Base-by-base conservation (phyloP, 169 alveolate genomes). In the Plasmodium gaboni region DNA sequence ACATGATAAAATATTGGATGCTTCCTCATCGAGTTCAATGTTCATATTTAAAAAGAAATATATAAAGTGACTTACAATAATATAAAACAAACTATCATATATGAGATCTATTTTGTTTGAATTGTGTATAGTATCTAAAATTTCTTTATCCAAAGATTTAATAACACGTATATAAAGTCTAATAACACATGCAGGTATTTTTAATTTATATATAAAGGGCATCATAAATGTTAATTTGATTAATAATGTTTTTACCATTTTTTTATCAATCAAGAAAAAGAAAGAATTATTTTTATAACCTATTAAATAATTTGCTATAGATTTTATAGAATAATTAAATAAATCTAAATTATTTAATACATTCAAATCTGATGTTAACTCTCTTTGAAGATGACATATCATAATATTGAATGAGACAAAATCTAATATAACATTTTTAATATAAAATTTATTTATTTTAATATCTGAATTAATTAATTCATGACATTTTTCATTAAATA, bases 401-500 rank as follows among this genome's bases (percentile, higher is more conserved):
- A 78, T 78, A 22, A 78, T 78, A 57, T 78, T 78, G 26, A 78
- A 78, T n/a, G 89, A 78, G 1, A 78, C 89, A 78, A 78, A 78
- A 78, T 78, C 89, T 42, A 78, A 59, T 51, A 78, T 78, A 22
- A 78, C 89, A 78, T 78, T 78, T 65, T 78, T 78, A 48, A 78
- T 69, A 65, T 50, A 59, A 26, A 78, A 51, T 28, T 78, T 65
- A 53, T 78, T 78, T 10, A 78, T 28, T 67, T 64, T 78, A 12
- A 78, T 78, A 64, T 78, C 76, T 6, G 89, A 78, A 65, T 78
- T 78, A 28, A 78, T 78, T 78, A 78, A 65, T 78, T 78, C 89
- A 50, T 78, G 89, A 15, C 74, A 67, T 38, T 78, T 78, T 78
- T 78, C 89, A 44, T 65, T 78, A 44, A 78, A 65, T n/a, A 78